Conservation (phyloP, 345 rosid species). For the Gossypium mustelinum region DNA sequence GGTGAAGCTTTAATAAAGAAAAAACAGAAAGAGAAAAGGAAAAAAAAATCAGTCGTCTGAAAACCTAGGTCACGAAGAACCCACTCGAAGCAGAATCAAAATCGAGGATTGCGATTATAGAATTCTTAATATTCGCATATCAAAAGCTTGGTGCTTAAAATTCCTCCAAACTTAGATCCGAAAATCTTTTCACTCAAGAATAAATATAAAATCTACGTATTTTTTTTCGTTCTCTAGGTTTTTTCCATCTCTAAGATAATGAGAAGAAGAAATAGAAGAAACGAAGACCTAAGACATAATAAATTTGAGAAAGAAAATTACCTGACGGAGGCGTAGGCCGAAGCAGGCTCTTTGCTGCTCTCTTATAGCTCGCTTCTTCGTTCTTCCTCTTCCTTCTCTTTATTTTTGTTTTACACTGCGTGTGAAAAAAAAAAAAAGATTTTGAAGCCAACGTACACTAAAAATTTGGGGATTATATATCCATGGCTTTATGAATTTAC, state of each 20-base stretch:
- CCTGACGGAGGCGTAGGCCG: constrained; percentile 2
- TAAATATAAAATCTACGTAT: neutral
- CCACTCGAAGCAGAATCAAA: constrained; percentile 2
- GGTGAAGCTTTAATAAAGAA: neutral
- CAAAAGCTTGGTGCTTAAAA: neutral
- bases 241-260: neutral
- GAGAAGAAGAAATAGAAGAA: neutral
- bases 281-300: neutral
- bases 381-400: neutral
- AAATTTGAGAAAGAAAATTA: neutral
- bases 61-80: constrained; percentile 15
- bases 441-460: neutral
- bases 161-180: neutral
- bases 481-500: neutral
- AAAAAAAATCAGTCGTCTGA: neutral
- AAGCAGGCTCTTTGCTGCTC: constrained; percentile 9
- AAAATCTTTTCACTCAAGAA: neutral
- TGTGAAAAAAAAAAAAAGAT: neutral
- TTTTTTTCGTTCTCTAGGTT: neutral
- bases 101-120: constrained; percentile 7
- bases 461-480: neutral
- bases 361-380: neutral
- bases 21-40: neutral
- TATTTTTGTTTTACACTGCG: neutral
- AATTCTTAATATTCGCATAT: neutral